These are phyloP conservation scores for Penicillium malachiteum DNA, from an alignment of 495 filamentous ascomycete species.

Conservation along the genomic window DNA sequence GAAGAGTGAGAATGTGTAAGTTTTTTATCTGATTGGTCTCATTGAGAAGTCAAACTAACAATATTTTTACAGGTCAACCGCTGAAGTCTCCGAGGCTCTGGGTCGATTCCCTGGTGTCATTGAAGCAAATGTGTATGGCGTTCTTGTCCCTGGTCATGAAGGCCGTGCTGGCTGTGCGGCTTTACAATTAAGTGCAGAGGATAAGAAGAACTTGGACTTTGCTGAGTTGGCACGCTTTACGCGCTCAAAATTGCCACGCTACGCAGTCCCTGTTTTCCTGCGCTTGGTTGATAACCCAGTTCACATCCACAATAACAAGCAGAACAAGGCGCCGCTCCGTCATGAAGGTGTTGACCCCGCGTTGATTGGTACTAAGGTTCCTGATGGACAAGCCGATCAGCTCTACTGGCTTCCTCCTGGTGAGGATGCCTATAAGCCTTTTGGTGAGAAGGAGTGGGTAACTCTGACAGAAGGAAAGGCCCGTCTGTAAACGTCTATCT, in stretches of 20 bases:
- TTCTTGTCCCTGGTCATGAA: constrained; percentile 67
- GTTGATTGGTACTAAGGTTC: constrained; percentile 47
- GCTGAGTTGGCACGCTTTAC: constrained; percentile 51
- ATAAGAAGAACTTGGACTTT: constrained; percentile 50
- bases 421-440: constrained; percentile 56
- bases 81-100: constrained; percentile 69
- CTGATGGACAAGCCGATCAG: constrained; percentile 42
- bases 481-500: constrained; percentile 38
- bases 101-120: constrained; percentile 63
- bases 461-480: constrained; percentile 48
- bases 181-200: constrained; percentile 39
- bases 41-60: neutral
- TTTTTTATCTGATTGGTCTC: neutral
- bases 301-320: constrained; percentile 81
- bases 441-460: constrained; percentile 58
- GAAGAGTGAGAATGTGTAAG: constrained; percentile 79
- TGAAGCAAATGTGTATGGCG: constrained; percentile 81
- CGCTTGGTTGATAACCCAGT: constrained; percentile 57
- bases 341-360: constrained; percentile 68
- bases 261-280: constrained; percentile 77
- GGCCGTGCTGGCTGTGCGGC: constrained; percentile 72
- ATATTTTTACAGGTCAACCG: constrained; percentile 48
- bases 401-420: constrained; percentile 57
- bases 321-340: constrained; percentile 73
- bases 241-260: constrained; percentile 60